Evolutionary conservation across 352 stramenopile species (phyloP), one percentile per base, ranked within the genome.

Genomic region (Phytophthora sojae): DNA sequence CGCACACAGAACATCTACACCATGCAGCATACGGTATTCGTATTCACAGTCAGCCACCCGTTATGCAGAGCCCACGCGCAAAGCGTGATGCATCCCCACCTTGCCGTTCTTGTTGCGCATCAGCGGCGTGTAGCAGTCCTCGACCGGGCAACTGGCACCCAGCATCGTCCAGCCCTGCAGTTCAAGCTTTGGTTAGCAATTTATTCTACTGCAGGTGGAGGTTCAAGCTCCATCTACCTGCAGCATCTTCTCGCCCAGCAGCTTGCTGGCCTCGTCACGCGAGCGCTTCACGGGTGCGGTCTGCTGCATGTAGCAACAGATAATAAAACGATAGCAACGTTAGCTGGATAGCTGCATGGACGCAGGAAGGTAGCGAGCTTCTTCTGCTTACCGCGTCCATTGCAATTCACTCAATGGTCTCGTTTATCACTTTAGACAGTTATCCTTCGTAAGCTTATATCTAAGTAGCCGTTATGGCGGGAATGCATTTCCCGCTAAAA

Each of bases 171-270:
- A 96, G 8, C 88, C 88, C 82, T 93, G 29, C 42, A 79, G 3
- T 7, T n/a, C 64, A 26, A 19, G 62, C 9, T 11, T 42, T 9
- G 8, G 6, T 75, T 49, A 67, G 37, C 11, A 39, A 7, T 4
- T 14, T 39, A 39, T 14, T 30, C 26, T 6, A 30, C 5, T 30
- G 26, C 6, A 30, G 4, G 6, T 30, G 26, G 4, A 30, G 26
- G 4, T 30, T 30, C 5, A 4, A 67, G 50, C 49, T 29, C 3
- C 21, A 49, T 61, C 9, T 19, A 93, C 85, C 77, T 92, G 88
- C 32, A 95, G 76, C 74, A 95, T 91, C 68, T 94, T 94, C 72
- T 95, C 83, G 64, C 83, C 86, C 57, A 95, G 75, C 11, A 86
- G 71, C 53, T 84, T 80, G 75, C 86, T 95, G 32, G 88, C 84